Conservation (phyloP, 768 basidiomycete genomes). For the Tulasnella sp. region DNA sequence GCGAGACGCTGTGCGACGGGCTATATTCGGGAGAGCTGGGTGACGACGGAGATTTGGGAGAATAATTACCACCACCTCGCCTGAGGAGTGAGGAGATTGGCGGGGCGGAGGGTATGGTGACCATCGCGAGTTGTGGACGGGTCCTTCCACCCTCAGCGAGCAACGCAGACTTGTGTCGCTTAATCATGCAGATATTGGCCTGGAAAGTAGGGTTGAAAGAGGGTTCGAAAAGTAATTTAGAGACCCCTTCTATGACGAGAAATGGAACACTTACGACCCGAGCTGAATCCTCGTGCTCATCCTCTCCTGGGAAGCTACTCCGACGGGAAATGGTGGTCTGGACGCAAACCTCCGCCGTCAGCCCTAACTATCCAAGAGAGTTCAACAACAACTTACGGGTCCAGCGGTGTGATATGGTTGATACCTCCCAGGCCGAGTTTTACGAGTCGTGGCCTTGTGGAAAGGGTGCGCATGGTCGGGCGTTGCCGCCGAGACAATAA, state of each 20-base stretch:
- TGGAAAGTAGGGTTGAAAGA: neutral
- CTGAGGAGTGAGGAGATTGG: constrained; percentile 11
- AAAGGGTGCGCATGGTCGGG: too few species aligned
- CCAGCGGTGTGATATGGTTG: neutral
- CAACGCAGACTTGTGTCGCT: neutral
- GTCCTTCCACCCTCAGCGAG: neutral
- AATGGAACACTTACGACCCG: neutral
- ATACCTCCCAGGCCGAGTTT: too few species aligned
- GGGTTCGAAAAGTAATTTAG: neutral
- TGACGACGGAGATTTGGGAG: neutral
- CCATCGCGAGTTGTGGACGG: neutral
- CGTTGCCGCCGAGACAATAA: too few species aligned
- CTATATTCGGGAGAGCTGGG: neutral
- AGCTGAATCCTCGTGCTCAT: neutral
- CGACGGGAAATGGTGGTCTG: neutral
- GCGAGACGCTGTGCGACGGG: neutral
- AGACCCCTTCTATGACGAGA: neutral
- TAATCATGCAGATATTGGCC: constrained; percentile 2
- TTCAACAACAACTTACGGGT: neutral
- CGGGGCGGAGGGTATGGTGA: neutral
- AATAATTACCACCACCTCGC: neutral
- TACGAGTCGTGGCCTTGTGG: too few species aligned
- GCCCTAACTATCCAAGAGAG: neutral
- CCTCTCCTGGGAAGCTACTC: neutral
- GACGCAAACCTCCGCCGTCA: neutral